phyloP scores from a whole-genome alignment of 768 basidiomycete genomes.

The Trametes villosa region DNA sequence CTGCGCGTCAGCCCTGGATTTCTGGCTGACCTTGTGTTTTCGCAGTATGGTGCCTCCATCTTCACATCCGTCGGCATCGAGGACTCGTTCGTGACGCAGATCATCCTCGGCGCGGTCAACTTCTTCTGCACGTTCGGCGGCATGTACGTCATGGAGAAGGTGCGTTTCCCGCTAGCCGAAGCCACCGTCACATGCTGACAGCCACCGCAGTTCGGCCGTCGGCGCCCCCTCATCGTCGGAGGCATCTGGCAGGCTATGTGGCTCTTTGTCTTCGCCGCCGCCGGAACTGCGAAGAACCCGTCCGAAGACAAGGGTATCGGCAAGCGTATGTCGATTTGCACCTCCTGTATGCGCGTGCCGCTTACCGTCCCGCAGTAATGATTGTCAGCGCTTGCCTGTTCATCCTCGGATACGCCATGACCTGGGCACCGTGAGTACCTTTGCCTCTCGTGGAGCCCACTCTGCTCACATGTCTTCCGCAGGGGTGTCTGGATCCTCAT shows the following conservation, averaged over 20 bases:
- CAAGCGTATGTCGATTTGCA: constrained; percentile 43
- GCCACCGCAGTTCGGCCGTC: constrained; percentile 59
- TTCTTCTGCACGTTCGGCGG: constrained; percentile 75
- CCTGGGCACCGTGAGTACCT: constrained; percentile 61
- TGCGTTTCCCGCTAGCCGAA: constrained; percentile 30
- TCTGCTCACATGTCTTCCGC: not conserved
- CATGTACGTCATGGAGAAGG: constrained; percentile 72
- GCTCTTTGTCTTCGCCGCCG: constrained; percentile 76
- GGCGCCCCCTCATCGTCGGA: constrained; percentile 65
- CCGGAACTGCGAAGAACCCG: constrained; percentile 67
- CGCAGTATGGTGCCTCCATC: constrained; percentile 56
- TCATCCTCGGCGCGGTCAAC: constrained; percentile 77
- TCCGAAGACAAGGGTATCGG: constrained; percentile 52
- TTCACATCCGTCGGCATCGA: constrained; percentile 68
- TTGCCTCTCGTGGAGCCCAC: not conserved
- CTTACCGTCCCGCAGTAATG: constrained; percentile 30
- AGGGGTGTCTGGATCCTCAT: constrained; percentile 78
- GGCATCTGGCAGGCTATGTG: constrained; percentile 72
- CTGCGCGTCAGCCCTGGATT: not conserved
- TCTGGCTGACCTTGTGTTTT: not conserved
- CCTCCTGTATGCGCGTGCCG: not conserved
- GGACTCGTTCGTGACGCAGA: constrained; percentile 73
- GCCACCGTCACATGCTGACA: not conserved
- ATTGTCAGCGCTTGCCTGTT: constrained; percentile 68
- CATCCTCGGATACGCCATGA: constrained; percentile 71